These are phyloP conservation scores for Suhomyces chickasaworum DNA, from an alignment of 1,139 yeast genomes.

Conservation along the genomic window DNA sequence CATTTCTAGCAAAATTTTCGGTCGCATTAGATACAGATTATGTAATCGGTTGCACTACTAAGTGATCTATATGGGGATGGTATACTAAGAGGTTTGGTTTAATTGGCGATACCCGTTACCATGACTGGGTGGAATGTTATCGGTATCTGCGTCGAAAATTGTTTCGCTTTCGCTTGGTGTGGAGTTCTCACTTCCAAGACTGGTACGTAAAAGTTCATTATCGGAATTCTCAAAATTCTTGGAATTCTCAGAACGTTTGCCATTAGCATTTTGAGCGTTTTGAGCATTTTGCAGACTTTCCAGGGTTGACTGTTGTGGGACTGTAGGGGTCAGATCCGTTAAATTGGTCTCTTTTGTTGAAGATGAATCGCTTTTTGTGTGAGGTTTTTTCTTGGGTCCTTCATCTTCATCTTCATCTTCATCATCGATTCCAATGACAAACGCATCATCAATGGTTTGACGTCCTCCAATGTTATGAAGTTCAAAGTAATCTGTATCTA, in stretches of 20 bases:
- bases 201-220: background rate
- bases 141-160: conserved; percentile 6
- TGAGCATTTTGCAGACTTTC: background rate
- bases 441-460: conserved; percentile 14
- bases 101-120: background rate
- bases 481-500: conserved; percentile 54
- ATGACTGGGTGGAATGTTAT: background rate
- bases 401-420: conserved; percentile 10
- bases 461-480: conserved; percentile 32
- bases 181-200: conserved; percentile 2
- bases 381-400: background rate
- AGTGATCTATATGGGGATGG: background rate
- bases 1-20: conserved; percentile 8
- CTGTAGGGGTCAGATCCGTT: background rate
- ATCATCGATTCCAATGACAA: conserved; percentile 19
- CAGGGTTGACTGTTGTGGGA: background rate
- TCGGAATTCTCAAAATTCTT: background rate
- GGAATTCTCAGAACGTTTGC: background rate
- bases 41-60: background rate
- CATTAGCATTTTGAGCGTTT: no score
- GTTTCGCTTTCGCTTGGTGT: conserved; percentile 10
- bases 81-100: background rate
- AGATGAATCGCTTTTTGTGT: background rate
- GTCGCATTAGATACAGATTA: conserved; percentile 3
- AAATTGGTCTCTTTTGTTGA: no score